These are phyloP conservation scores for Trichoderma harzianum DNA, from an alignment of 2,329 filamentous ascomycete genomes.

Conservation along the genomic window DNA sequence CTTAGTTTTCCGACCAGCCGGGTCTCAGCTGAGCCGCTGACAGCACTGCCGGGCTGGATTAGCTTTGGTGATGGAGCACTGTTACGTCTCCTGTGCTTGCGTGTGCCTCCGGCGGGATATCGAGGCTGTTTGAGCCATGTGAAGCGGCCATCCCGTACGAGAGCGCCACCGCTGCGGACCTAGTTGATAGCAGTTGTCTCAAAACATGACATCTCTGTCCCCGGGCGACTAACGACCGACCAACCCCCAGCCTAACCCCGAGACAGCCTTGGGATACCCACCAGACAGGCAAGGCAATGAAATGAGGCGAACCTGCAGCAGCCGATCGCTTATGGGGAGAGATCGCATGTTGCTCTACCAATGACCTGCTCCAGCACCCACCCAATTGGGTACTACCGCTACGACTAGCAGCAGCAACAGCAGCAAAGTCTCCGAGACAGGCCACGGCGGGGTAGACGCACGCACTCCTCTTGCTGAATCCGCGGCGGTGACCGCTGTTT, in stretches of 20 bases:
- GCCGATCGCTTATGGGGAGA: conserved; percentile 6
- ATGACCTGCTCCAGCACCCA: neutral
- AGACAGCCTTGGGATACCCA: neutral
- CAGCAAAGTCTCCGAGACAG: conserved; percentile 13
- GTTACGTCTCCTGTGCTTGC: neutral
- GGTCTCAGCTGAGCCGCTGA: conserved; percentile 12
- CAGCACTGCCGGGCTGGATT: conserved; percentile 4
- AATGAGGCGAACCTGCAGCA: conserved; percentile 12
- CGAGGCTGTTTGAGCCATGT: neutral
- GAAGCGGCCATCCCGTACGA: neutral
- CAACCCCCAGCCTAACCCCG: neutral
- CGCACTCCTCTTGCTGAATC: neutral
- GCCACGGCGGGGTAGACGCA: conserved; percentile 4
- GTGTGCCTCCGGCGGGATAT: neutral
- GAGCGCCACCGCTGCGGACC: neutral
- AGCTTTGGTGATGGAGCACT: neutral
- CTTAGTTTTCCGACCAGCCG: conserved; percentile 10
- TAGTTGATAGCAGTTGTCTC: neutral
- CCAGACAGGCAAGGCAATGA: neutral
- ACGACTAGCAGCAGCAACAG: neutral
- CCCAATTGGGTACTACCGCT: neutral
- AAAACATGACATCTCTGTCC: neutral
- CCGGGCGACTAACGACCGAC: neutral
- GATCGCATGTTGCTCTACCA: conserved; percentile 10
- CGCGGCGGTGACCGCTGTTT: neutral